Conservation (phyloP, 257 asterid genomes). For the Solanum tarapatanum region DNA sequence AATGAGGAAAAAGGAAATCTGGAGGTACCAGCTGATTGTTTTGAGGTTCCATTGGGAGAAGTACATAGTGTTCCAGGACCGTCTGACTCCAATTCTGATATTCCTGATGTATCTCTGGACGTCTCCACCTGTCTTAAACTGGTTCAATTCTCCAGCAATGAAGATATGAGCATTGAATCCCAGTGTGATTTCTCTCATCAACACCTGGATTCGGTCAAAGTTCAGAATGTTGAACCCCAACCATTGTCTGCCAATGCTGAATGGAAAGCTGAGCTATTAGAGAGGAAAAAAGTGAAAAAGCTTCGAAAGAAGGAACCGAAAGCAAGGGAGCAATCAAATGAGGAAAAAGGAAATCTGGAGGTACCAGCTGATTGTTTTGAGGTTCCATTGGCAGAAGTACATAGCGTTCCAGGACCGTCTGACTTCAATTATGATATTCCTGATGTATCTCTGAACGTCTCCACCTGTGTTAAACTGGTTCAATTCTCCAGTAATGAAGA, state of each 20-base stretch:
- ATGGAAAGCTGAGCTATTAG: slow-evolving; percentile 37
- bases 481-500: slow-evolving; percentile 27
- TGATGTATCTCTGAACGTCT: slow-evolving; percentile 13
- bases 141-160: slow-evolving; percentile 23
- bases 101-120: slow-evolving; percentile 12
- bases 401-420: slow-evolving; percentile 28
- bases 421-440: background rate
- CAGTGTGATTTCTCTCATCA: slow-evolving; percentile 19
- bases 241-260: slow-evolving; percentile 14
- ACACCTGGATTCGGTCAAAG: slow-evolving; percentile 12
- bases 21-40: slow-evolving; percentile 19
- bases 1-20: slow-evolving; percentile 18
- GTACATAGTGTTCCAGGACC: slow-evolving; percentile 29
- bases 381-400: slow-evolving; percentile 32
- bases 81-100: background rate
- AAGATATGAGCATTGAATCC: slow-evolving; percentile 26
- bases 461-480: slow-evolving; percentile 17
- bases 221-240: slow-evolving; percentile 26
- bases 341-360: slow-evolving; percentile 15
- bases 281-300: slow-evolving; percentile 66
- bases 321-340: slow-evolving; percentile 37
- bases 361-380: slow-evolving; percentile 22
- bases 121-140: slow-evolving; percentile 17
- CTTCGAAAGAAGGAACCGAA: slow-evolving; percentile 75
- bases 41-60: slow-evolving; percentile 35